These are phyloP conservation scores for Pseudovirgaria hyperparasitica DNA, from an alignment of 2,329 filamentous ascomycete genomes.

Conservation along the genomic window DNA sequence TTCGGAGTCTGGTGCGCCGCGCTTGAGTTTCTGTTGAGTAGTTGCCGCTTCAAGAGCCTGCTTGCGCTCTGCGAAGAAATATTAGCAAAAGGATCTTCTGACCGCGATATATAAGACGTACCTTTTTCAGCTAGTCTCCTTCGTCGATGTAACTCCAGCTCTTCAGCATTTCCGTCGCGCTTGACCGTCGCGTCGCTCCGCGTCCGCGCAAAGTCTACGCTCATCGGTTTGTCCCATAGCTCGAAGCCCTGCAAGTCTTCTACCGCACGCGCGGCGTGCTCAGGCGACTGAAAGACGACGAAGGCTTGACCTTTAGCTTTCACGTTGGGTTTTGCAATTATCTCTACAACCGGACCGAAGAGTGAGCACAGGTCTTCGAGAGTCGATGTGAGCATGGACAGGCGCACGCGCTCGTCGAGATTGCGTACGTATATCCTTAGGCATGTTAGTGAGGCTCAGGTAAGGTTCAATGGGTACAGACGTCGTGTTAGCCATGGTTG, in stretches of 20 bases:
- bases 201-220: constrained; percentile 67
- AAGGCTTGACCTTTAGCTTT: constrained; percentile 95
- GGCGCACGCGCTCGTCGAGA: constrained; percentile 83
- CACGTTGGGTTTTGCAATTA: constrained; percentile 79
- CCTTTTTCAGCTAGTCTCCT: constrained; percentile 81
- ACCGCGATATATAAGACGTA: too few relatives aligned
- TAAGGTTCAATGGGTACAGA: too few relatives aligned
- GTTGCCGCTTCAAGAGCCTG: constrained; percentile 72
- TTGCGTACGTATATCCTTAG: constrained; percentile 49
- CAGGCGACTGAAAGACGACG: constrained; percentile 73
- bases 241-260: constrained; percentile 89
- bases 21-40: constrained; percentile 64
- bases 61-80: constrained; percentile 46
- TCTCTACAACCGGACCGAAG: constrained; percentile 74
- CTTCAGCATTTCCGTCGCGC: constrained; percentile 59
- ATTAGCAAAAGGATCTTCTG: constrained; percentile 10
- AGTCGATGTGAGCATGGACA: constrained; percentile 60
- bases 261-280: constrained; percentile 67
- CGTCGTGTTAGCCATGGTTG: too few relatives aligned
- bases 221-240: constrained; percentile 83
- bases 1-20: constrained; percentile 37
- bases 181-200: constrained; percentile 80
- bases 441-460: too few relatives aligned
- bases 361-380: constrained; percentile 72
- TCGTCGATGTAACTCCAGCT: constrained; percentile 77